Percentiles rank a stretch among this genome's conserved stretches.
These are phyloP conservation scores for Xylariaceae sp. DNA, from an alignment of 2,329 filamentous ascomycete genomes.

Conservation along the genomic window DNA sequence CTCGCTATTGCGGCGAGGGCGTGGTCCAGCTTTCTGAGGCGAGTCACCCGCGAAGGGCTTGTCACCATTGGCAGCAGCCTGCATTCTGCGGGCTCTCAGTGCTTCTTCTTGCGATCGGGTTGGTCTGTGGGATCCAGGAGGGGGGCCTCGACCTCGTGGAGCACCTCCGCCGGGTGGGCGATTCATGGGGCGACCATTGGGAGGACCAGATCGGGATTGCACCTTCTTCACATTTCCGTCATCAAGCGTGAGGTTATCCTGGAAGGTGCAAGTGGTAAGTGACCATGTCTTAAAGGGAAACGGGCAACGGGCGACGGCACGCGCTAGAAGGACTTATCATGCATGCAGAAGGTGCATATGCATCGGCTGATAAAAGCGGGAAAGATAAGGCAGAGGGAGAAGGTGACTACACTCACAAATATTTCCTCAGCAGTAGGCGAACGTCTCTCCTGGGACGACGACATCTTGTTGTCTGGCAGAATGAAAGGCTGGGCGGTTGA, in stretches of 20 bases:
- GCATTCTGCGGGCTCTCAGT: constrained; percentile 42
- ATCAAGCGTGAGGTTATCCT: constrained; percentile 67
- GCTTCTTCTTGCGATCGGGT: constrained; percentile 65
- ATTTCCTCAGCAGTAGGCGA: constrained; percentile 63
- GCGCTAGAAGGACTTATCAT: background rate
- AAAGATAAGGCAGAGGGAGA: constrained; percentile 24
- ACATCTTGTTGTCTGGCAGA: constrained; percentile 46
- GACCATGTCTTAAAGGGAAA: too few relatives aligned
- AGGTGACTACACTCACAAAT: constrained; percentile 63
- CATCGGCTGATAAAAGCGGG: constrained; percentile 62
- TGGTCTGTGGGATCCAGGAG: constrained; percentile 53
- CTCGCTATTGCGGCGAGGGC: constrained; percentile 72
- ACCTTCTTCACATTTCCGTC: constrained; percentile 40
- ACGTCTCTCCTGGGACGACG: constrained; percentile 40
- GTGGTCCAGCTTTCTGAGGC: constrained; percentile 37
- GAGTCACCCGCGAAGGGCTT: constrained; percentile 29
- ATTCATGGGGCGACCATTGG: constrained; percentile 27
- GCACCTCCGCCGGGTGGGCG: constrained; percentile 37
- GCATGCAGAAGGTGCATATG: constrained; percentile 39
- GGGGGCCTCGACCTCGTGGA: constrained; percentile 39
- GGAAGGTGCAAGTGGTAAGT: constrained; percentile 32
- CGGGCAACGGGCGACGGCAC: background rate
- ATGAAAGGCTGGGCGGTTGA: constrained; percentile 26
- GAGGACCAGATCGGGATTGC: constrained; percentile 22
- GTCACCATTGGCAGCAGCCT: constrained; percentile 31